Evolutionary conservation across 176 grass and related monocot genomes (phyloP).

Genomic region (Cenchrus fungigraminus): DNA sequence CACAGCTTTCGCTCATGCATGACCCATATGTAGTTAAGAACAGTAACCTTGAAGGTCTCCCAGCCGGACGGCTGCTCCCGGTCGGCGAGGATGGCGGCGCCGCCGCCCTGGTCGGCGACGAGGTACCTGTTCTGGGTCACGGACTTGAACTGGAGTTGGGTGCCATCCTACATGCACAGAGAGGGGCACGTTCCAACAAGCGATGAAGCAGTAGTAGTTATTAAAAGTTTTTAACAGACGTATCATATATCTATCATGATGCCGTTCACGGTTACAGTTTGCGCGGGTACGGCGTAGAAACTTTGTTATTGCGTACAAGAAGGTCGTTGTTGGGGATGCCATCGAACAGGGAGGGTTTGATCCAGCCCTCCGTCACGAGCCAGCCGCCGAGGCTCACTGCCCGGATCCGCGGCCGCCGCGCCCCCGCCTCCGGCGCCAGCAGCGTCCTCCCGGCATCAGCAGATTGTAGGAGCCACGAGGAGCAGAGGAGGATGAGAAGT

Average conservation of each 20-base stretch:
- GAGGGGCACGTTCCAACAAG: background rate
- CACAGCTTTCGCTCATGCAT: too few species aligned
- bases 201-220: too few species aligned
- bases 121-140: slow-evolving; percentile 47
- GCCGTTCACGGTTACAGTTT: too few species aligned
- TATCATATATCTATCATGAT: too few species aligned
- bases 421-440: too few species aligned
- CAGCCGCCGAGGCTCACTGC: slow-evolving; percentile 76
- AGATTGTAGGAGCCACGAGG: background rate
- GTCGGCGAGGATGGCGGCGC: slow-evolving; percentile 52
- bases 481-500: slow-evolving; percentile 8
- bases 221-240: too few species aligned
- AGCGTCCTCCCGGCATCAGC: background rate
- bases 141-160: slow-evolving; percentile 74
- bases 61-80: slow-evolving; percentile 50
- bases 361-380: slow-evolving; percentile 82
- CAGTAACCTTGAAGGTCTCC: slow-evolving; percentile 73
- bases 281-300: too few species aligned
- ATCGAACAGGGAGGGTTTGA: slow-evolving; percentile 65
- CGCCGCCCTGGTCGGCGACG: slow-evolving; percentile 62
- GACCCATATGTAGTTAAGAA: too few species aligned
- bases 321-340: slow-evolving; percentile 67
- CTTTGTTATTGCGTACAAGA: slow-evolving; percentile 36
- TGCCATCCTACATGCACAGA: slow-evolving; percentile 47
- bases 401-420: slow-evolving; percentile 29